Evolutionary conservation across 2,329 filamentous ascomycete genomes (phyloP).

Genomic region (Cladosporium cucumerinum): DNA sequence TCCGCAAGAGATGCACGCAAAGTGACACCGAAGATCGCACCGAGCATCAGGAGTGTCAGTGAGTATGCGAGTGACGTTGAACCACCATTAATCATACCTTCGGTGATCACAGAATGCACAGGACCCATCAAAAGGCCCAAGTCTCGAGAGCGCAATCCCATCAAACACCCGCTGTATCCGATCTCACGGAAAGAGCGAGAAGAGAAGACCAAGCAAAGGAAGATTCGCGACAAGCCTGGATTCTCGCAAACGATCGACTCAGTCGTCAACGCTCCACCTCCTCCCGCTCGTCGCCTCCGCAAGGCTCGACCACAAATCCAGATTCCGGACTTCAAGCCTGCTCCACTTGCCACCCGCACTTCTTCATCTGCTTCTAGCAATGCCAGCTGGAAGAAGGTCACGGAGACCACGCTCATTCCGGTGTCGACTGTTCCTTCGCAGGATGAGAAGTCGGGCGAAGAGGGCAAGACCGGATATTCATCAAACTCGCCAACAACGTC

Average conservation of each 20-base stretch:
- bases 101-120: constrained; percentile 33
- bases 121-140: constrained; percentile 33
- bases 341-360: constrained; percentile 25
- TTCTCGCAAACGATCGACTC: constrained; percentile 27
- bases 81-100: constrained; percentile 24
- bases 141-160: constrained; percentile 25
- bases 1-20: constrained; percentile 21
- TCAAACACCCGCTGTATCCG: constrained; percentile 21
- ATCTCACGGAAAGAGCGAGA: constrained; percentile 30
- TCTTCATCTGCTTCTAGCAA: constrained; percentile 30
- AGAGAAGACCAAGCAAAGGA: constrained; percentile 33
- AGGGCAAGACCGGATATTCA: constrained; percentile 26
- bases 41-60: constrained; percentile 28
- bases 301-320: constrained; percentile 32
- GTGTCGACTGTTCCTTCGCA: constrained; percentile 30
- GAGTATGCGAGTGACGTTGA: constrained; percentile 27
- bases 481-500: constrained; percentile 28
- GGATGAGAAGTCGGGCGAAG: constrained; percentile 20
- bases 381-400: constrained; percentile 31
- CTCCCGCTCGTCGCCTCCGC: constrained; percentile 24
- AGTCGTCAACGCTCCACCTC: constrained; percentile 25
- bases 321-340: constrained; percentile 27
- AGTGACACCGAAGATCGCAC: constrained; percentile 28
- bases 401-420: constrained; percentile 28
- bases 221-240: constrained; percentile 31